Percentiles rank a stretch among this genome's conserved stretches.
These are phyloP conservation scores for Colletotrichum cordylinicola DNA, from an alignment of 2,329 filamentous ascomycete species.

Conservation along the genomic window DNA sequence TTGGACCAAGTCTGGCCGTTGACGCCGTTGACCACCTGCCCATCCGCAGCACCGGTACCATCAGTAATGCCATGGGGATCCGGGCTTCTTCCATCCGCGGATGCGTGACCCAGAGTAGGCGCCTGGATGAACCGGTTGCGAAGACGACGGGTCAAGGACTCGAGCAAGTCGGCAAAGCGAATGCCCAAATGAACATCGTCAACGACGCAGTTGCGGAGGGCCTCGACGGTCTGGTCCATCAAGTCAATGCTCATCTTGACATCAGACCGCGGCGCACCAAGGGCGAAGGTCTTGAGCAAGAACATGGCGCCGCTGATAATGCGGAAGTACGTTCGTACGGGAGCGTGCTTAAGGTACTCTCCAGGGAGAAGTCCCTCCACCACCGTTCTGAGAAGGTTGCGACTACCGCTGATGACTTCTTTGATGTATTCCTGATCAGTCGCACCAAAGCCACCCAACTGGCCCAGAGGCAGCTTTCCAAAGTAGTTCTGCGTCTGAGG, in stretches of 20 bases:
- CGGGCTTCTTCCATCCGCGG: slow-evolving; percentile 48
- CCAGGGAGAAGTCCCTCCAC: slow-evolving; percentile 77
- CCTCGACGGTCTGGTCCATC: slow-evolving; percentile 77
- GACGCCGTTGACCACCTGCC: slow-evolving; percentile 2
- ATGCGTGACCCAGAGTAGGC: slow-evolving; percentile 50
- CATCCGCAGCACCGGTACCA: neutral
- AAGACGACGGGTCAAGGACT: slow-evolving; percentile 76
- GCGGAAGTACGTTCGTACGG: slow-evolving; percentile 84
- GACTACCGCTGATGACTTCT: slow-evolving; percentile 79
- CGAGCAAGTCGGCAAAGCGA: slow-evolving; percentile 82
- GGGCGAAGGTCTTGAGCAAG: slow-evolving; percentile 81
- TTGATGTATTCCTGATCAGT: slow-evolving; percentile 76
- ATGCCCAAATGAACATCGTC: slow-evolving; percentile 88
- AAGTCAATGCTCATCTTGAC: slow-evolving; percentile 77
- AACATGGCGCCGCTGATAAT: slow-evolving; percentile 89
- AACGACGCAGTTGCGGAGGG: slow-evolving; percentile 78
- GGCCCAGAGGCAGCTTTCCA: slow-evolving; percentile 68
- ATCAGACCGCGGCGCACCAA: slow-evolving; percentile 80
- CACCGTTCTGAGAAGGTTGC: slow-evolving; percentile 78
- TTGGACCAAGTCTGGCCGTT: slow-evolving; percentile 27
- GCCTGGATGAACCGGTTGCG: slow-evolving; percentile 76
- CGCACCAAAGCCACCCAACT: slow-evolving; percentile 67
- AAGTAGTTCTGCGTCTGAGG: slow-evolving; percentile 70
- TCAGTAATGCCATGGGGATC: slow-evolving; percentile 32
- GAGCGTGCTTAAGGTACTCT: slow-evolving; percentile 81